These are phyloP conservation scores for Cladosporium halotolerans DNA, from an alignment of 2,329 filamentous ascomycete genomes.

Conservation along the genomic window DNA sequence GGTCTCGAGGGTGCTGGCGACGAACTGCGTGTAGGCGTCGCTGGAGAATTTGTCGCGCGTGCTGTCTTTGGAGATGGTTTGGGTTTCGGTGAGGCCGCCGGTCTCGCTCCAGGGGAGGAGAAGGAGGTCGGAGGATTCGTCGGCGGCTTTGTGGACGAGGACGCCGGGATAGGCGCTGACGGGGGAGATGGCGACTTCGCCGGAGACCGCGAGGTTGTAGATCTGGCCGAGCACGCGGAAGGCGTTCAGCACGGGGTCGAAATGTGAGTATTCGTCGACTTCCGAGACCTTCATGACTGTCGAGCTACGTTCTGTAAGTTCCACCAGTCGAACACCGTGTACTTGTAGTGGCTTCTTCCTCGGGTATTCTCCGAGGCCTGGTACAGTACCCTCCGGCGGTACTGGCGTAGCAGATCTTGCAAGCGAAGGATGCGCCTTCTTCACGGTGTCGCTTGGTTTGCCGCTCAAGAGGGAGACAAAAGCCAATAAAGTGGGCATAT, in stretches of 20 bases:
- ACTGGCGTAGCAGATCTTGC: constrained; percentile 15
- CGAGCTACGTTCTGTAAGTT: constrained; percentile 86
- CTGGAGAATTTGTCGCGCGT: constrained; percentile 55
- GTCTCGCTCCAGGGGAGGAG: constrained; percentile 87
- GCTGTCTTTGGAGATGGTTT: constrained; percentile 44
- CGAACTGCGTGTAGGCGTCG: constrained; percentile 64
- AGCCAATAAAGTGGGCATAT: constrained; percentile 68
- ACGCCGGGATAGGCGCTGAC: constrained; percentile 73
- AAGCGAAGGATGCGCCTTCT: constrained; percentile 33
- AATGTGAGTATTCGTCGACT: constrained; percentile 58
- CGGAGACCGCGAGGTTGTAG: constrained; percentile 74
- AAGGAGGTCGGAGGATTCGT: constrained; percentile 57
- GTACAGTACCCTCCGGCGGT: constrained; percentile 2
- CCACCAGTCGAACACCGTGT: constrained; percentile 77
- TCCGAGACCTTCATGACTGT: constrained; percentile 93
- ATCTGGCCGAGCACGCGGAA: constrained; percentile 84
- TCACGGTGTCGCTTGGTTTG: constrained; percentile 35
- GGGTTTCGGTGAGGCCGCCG: constrained; percentile 65
- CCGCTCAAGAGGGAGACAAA: constrained; percentile 74
- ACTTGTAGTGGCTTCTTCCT: constrained; percentile 55
- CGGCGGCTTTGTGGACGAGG: constrained; percentile 55
- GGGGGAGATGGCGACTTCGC: constrained; percentile 73
- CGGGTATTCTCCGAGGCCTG: background rate
- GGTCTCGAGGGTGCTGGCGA: constrained; percentile 59
- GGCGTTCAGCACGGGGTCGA: constrained; percentile 81